These are phyloP conservation scores for Cytidiella melzeri DNA, from an alignment of 768 basidiomycete genomes.

Conservation along the genomic window DNA sequence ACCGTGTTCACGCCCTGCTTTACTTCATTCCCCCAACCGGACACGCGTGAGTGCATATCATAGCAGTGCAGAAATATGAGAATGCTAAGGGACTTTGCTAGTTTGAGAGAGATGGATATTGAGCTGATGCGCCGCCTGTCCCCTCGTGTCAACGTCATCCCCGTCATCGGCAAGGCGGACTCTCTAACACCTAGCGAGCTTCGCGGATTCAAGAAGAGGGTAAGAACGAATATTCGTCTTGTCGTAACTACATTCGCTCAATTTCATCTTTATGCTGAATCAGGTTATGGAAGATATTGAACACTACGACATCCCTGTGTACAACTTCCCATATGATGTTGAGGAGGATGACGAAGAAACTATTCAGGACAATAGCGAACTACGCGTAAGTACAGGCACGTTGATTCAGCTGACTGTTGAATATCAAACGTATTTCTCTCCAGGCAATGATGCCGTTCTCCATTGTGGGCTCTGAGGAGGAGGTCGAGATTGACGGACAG, in stretches of 20 bases:
- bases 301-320: slow-evolving; percentile 95
- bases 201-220: slow-evolving; percentile 92
- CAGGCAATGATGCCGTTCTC: slow-evolving; percentile 94
- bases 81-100: slow-evolving; percentile 24
- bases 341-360: slow-evolving; percentile 99
- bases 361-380: slow-evolving; percentile 93
- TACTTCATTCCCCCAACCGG: slow-evolving; percentile 99
- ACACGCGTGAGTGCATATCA: slow-evolving; percentile 64
- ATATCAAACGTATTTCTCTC: neutral
- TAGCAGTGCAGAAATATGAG: neutral
- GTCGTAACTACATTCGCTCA: neutral
- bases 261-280: neutral
- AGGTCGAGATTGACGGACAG: slow-evolving; percentile 89
- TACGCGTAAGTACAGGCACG: slow-evolving; percentile 55
- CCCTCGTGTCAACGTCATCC: slow-evolving; percentile 97
- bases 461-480: slow-evolving; percentile 95
- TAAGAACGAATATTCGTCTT: slow-evolving; percentile 31
- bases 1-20: slow-evolving; percentile 91
- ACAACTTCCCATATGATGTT: slow-evolving; percentile 99
- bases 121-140: slow-evolving; percentile 98
- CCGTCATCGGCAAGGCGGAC: slow-evolving; percentile 95
- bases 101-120: slow-evolving; percentile 96
- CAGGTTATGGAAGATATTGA: slow-evolving; percentile 99
- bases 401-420: neutral
- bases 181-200: slow-evolving; percentile 91